These are phyloP conservation scores for Globisporangium ultimum DNA, from an alignment of 352 stramenopile species.

Conservation along the genomic window DNA sequence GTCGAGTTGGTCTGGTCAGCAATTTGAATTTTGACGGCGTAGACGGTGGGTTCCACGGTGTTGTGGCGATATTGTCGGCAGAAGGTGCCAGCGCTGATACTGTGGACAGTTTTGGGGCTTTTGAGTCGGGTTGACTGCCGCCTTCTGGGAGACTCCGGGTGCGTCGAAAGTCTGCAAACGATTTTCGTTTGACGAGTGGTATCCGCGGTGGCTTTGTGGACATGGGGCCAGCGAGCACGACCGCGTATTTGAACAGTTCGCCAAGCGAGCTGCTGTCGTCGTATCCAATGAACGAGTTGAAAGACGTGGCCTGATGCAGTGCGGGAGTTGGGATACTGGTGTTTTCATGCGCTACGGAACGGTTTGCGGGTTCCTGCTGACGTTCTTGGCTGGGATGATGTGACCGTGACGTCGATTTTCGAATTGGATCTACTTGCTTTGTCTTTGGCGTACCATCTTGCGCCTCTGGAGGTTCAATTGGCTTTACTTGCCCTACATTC, in stretches of 20 bases:
- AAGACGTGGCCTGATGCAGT: constrained; percentile 20
- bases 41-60: constrained; percentile 10
- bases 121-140: too few species aligned
- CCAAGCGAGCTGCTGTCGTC: constrained; percentile 45
- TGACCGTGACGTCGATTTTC: too few species aligned
- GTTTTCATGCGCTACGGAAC: not conserved
- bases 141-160: constrained; percentile 37
- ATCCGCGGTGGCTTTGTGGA: constrained; percentile 29
- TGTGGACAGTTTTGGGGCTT: too few species aligned
- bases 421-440: too few species aligned
- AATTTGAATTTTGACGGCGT: constrained; percentile 25
- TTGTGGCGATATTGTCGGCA: too few species aligned
- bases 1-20: constrained; percentile 18
- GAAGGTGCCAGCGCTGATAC: too few species aligned
- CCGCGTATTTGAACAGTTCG: constrained; percentile 67
- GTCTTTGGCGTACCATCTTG: too few species aligned
- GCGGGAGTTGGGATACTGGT: not conserved
- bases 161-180: constrained; percentile 35
- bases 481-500: too few species aligned
- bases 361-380: too few species aligned
- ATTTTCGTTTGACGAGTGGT: constrained; percentile 24
- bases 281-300: constrained; percentile 26
- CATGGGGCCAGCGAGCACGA: constrained; percentile 55
- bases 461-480: too few species aligned
- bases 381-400: too few species aligned